Percentiles rank a stretch among this genome's conserved stretches.
phyloP scores from a whole-genome alignment of 306 rosid genomes.

The Vigna reflexopilosa region DNA sequence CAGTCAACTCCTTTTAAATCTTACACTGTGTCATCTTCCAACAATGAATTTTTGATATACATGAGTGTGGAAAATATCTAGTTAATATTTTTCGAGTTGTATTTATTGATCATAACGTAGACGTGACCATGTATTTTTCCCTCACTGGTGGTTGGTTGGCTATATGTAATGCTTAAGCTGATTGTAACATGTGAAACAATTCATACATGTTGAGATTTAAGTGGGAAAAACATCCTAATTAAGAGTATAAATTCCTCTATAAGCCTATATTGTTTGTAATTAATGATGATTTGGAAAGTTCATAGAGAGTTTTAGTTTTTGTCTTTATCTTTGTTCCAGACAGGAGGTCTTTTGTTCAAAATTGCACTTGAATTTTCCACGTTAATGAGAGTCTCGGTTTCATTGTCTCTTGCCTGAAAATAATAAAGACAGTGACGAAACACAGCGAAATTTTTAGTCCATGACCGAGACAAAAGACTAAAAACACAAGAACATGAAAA shows the following conservation, averaged over 20 bases:
- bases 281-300: background rate
- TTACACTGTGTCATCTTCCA: background rate
- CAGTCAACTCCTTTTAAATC: no score
- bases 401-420: constrained; percentile 73
- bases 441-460: constrained; percentile 19
- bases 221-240: constrained; percentile 29
- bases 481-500: background rate
- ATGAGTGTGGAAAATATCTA: constrained; percentile 25
- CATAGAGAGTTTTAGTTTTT: constrained; percentile 59
- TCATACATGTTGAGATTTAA: constrained; percentile 40
- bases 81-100: constrained; percentile 19
- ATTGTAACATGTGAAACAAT: constrained; percentile 31
- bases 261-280: constrained; percentile 9
- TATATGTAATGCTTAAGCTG: constrained; percentile 45
- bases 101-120: constrained; percentile 32
- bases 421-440: background rate
- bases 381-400: constrained; percentile 68
- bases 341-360: constrained; percentile 57
- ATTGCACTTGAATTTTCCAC: constrained; percentile 63
- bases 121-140: background rate
- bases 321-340: constrained; percentile 80
- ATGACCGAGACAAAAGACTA: constrained; percentile 6
- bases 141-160: constrained; percentile 32
- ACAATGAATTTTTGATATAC: background rate
- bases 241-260: constrained; percentile 17